Base-by-base conservation (phyloP, 164 flowering plant genomes). In the Stephania japonica region DNA sequence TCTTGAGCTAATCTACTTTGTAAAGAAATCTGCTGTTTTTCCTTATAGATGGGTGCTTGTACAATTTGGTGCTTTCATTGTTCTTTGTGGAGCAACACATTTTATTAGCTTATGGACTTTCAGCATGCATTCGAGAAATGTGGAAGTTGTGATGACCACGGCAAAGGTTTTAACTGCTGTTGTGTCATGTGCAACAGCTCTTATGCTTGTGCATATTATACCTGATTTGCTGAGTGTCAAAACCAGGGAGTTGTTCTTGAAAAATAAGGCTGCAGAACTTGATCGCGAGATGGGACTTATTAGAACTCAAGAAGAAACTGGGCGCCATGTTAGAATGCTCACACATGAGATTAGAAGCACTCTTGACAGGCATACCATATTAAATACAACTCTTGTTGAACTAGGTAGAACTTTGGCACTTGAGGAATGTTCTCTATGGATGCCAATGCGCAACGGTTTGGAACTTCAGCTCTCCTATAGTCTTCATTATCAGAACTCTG, bases 41-140 rank as follows among this genome's bases (percentile, higher is more conserved):
- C 98, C 98, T 3, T 92, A 92, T 74, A 81, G 90, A 84, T 92
- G 97, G 97, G 97, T 92, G 69, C 90, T 92, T 53, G 92, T 92
- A 70, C 96, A 92, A 81, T 92, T 92, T 78, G 98, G 98, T 42
- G 98, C 98, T 59, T 92, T 92, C 75, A 92, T 92, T n/a, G 91
- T 92, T 75, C 86, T 92, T 7, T 92, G 97, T 79, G 97, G 97
- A 13, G 91, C 92, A 0, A 92, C 97, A 0, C 97, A 92, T 74
- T 87, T 92, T 16, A 92, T 92, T n/a, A 92, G 85, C 79, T 70
- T 92, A 47, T 92, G 97, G 97, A 92, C 96, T 42, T 92, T 89
- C 70, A 78, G 53, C 23, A 56, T 79, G 71, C 97, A 92, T 70
- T 56, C 97, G 4, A 85, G 86, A 81, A 90, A 86, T 64, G 95